phyloP scores from a whole-genome alignment of 2,329 filamentous ascomycete genomes.

The Sporothrix variecibatus region DNA sequence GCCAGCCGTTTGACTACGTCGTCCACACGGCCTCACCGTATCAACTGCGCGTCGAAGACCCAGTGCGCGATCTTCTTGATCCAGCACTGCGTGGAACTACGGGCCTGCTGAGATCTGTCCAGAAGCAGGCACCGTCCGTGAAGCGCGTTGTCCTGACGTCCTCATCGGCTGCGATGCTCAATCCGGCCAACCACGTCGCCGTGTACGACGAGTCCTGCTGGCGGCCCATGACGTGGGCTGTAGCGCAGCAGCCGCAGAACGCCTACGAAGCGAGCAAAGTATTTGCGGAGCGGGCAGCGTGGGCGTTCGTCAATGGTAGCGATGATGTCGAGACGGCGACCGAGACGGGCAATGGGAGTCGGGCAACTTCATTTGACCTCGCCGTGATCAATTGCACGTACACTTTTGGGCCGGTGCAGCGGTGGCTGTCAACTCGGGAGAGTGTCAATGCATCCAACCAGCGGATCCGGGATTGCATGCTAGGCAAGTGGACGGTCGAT shows the following conservation, averaged over 20 bases:
- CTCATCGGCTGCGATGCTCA: constrained; percentile 49
- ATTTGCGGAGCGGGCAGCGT: constrained; percentile 68
- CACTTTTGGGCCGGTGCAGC: constrained; percentile 64
- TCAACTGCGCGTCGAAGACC: constrained; percentile 63
- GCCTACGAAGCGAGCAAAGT: constrained; percentile 51
- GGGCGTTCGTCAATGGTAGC: constrained; percentile 55
- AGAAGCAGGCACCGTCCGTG: constrained; percentile 51
- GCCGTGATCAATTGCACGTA: constrained; percentile 63
- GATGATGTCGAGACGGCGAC: constrained; percentile 48
- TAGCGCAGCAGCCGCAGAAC: constrained; percentile 38
- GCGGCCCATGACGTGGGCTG: constrained; percentile 43
- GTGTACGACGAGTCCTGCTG: constrained; percentile 46
- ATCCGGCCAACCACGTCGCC: constrained; percentile 40
- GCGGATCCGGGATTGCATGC: constrained; percentile 63
- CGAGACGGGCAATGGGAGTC: background rate
- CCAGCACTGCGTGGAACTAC: constrained; percentile 58
- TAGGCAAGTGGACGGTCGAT: constrained; percentile 58
- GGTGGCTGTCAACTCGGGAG: constrained; percentile 64
- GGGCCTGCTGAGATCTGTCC: constrained; percentile 51
- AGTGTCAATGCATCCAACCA: constrained; percentile 73
- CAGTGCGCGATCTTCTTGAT: constrained; percentile 51
- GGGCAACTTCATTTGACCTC: constrained; percentile 52
- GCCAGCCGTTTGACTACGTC: constrained; percentile 67
- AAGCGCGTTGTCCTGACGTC: constrained; percentile 63
- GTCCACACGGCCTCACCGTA: constrained; percentile 76